Conservation (phyloP, 2,329 filamentous ascomycete genomes). For the Teratosphaeria destructans region DNA sequence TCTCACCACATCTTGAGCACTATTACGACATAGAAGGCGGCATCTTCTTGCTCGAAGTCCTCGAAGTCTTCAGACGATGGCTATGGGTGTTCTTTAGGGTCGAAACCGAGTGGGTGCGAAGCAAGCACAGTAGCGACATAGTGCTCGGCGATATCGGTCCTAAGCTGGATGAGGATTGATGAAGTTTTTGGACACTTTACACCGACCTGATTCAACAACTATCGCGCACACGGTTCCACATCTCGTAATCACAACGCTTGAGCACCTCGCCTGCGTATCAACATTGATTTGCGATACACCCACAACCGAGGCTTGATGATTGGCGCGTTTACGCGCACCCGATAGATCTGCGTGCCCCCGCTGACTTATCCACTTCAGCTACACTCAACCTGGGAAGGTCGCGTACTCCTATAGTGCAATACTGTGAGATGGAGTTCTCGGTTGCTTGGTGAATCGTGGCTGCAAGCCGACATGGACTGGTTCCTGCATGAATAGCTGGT, state of each 20-base stretch:
- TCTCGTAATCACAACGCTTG: background rate
- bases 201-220: background rate
- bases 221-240: background rate
- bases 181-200: background rate
- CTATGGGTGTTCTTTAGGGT: slow-evolving; percentile 95
- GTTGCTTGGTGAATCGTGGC: background rate
- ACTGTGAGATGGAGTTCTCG: background rate
- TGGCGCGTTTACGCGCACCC: background rate
- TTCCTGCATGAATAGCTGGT: background rate
- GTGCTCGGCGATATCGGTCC: slow-evolving; percentile 5
- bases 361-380: background rate
- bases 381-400: background rate
- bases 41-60: slow-evolving; percentile 75
- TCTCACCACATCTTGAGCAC: slow-evolving; percentile 71
- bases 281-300: background rate
- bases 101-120: slow-evolving; percentile 71
- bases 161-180: slow-evolving; percentile 5
- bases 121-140: slow-evolving; percentile 1
- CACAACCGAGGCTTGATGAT: background rate
- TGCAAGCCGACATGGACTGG: background rate
- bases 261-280: background rate
- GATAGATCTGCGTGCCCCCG: background rate
- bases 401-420: background rate
- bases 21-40: slow-evolving; percentile 79
- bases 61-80: slow-evolving; percentile 84